These are phyloP conservation scores for Rhynchosporium agropyri DNA, from an alignment of 2,329 filamentous ascomycete species.

Conservation along the genomic window DNA sequence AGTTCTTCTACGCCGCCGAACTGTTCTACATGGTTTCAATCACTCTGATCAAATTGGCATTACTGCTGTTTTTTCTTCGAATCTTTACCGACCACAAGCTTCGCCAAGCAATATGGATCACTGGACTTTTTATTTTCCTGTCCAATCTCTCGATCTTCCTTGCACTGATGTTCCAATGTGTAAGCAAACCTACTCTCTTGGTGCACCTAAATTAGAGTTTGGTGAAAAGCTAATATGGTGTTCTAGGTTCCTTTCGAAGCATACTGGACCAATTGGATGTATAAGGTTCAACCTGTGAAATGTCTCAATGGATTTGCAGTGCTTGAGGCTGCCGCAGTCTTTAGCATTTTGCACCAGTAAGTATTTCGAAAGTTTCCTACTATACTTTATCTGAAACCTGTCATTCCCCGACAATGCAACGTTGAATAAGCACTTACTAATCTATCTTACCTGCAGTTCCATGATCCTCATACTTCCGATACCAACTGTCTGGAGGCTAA, in stretches of 20 bases:
- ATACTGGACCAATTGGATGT: constrained; percentile 29
- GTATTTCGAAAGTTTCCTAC: too few relatives aligned
- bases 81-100: constrained; percentile 19
- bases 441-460: constrained; percentile 48
- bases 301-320: constrained; percentile 66
- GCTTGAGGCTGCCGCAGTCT: constrained; percentile 66
- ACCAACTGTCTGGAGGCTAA: constrained; percentile 64
- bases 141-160: constrained; percentile 17
- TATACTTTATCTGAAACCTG: too few relatives aligned
- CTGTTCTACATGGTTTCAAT: constrained; percentile 22
- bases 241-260: constrained; percentile 17
- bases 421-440: too few relatives aligned
- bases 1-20: constrained; percentile 21
- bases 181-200: background rate
- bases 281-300: constrained; percentile 30
- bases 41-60: constrained; percentile 18
- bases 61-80: constrained; percentile 21
- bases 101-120: constrained; percentile 2
- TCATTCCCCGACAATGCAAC: too few relatives aligned
- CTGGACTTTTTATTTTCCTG: constrained; percentile 15
- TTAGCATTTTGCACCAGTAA: constrained; percentile 62
- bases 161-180: constrained; percentile 21
- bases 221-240: background rate
- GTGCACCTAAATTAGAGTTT: too few relatives aligned
- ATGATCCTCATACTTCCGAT: constrained; percentile 66